Percentiles rank a stretch among this genome's conserved stretches.
These are phyloP conservation scores for Phytophthora pluvialis DNA, from an alignment of 352 stramenopile species.

Conservation along the genomic window DNA sequence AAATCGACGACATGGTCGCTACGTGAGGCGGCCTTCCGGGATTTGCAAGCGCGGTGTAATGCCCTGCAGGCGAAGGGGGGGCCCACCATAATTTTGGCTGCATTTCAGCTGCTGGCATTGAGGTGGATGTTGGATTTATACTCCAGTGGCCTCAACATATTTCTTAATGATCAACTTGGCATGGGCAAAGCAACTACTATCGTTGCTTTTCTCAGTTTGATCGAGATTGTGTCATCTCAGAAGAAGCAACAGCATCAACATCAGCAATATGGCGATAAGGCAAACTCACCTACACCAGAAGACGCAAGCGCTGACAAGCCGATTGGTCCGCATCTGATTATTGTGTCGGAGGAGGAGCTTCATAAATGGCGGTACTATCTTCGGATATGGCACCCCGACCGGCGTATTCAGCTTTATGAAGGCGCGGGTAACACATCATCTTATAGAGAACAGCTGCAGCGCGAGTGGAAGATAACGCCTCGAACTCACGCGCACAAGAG, in stretches of 20 bases:
- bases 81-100: conserved; percentile 56
- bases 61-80: conserved; percentile 33
- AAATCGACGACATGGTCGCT: conserved; percentile 22
- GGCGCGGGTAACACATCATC: conserved; percentile 24
- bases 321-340: conserved; percentile 71
- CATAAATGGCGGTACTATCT: conserved; percentile 86
- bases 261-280: conserved; percentile 8
- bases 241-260: conserved; percentile 21
- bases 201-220: conserved; percentile 71
- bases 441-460: conserved; percentile 54
- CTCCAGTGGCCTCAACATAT: conserved; percentile 63
- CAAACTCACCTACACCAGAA: background rate
- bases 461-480: conserved; percentile 58
- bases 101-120: conserved; percentile 80
- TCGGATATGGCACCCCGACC: conserved; percentile 55
- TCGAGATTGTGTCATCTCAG: conserved; percentile 46
- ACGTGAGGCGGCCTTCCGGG: conserved; percentile 34
- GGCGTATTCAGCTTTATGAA: conserved; percentile 71
- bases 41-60: conserved; percentile 36
- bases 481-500: conserved; percentile 28
- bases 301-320: background rate
- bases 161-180: conserved; percentile 88
- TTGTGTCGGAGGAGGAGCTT: conserved; percentile 77
- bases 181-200: conserved; percentile 87
- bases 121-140: conserved; percentile 86